A percentile compares a stretch with the other conserved stretches of the same genome.
These are phyloP conservation scores for Colletotrichum noveboracense DNA, from an alignment of 2,329 filamentous ascomycete genomes.

Conservation along the genomic window DNA sequence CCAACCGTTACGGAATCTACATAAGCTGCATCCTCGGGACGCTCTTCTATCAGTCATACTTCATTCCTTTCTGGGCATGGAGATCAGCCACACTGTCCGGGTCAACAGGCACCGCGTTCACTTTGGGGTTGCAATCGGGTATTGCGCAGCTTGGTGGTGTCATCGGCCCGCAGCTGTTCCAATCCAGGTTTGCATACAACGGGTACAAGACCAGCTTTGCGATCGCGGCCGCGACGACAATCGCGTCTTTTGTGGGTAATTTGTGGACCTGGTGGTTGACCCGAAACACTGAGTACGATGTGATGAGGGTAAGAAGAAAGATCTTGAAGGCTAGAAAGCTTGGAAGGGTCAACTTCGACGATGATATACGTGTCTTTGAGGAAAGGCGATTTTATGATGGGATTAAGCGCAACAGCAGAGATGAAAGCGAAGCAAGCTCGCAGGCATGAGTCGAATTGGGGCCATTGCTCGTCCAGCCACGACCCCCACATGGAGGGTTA, in stretches of 20 bases:
- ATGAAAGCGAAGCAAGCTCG: not conserved
- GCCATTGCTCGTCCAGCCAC: not conserved
- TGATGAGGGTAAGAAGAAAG: constrained; percentile 24
- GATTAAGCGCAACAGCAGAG: not conserved
- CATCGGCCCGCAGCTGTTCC: constrained; percentile 48
- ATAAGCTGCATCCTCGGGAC: constrained; percentile 47
- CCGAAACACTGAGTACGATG: constrained; percentile 28
- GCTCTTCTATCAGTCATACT: constrained; percentile 46
- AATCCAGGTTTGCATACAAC: constrained; percentile 43
- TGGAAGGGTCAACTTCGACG: constrained; percentile 16
- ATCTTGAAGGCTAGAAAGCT: constrained; percentile 17
- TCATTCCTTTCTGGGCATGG: constrained; percentile 52
- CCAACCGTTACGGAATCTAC: constrained; percentile 44
- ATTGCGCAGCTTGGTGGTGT: constrained; percentile 51
- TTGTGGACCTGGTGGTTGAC: constrained; percentile 30
- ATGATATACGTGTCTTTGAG: constrained; percentile 2
- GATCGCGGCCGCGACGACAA: constrained; percentile 26
- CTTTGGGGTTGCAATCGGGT: constrained; percentile 45
- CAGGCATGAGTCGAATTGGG: not conserved
- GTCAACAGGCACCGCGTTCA: constrained; percentile 49
- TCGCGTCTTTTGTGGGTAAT: constrained; percentile 28
- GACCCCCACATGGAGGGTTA: not conserved
- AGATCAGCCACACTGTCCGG: constrained; percentile 45
- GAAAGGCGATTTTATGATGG: constrained; percentile 1
- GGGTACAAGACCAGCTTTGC: constrained; percentile 30